These are phyloP conservation scores for Penicillium dipodomyicola DNA, from an alignment of 495 filamentous ascomycete species.

Conservation along the genomic window DNA sequence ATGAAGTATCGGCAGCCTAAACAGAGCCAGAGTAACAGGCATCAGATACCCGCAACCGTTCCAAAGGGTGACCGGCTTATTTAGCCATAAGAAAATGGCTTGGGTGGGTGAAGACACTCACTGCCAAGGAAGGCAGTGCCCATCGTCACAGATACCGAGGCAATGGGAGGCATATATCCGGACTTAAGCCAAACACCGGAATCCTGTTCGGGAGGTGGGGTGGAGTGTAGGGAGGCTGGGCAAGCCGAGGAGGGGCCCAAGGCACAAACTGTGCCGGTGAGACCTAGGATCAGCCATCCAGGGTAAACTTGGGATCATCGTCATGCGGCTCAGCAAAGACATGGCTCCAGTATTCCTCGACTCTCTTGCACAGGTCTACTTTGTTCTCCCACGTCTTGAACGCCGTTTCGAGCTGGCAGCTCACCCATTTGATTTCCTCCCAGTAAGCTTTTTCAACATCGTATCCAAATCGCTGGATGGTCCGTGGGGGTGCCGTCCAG, in stretches of 20 bases:
- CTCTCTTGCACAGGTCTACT: constrained; percentile 34
- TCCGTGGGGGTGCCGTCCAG: constrained; percentile 40
- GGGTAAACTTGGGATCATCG: constrained; percentile 36
- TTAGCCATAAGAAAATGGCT: background rate
- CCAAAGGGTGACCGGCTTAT: background rate
- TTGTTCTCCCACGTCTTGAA: constrained; percentile 44
- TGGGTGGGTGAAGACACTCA: background rate
- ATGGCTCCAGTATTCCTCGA: constrained; percentile 42
- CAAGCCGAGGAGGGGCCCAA: background rate
- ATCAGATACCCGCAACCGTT: background rate
- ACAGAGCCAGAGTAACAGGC: background rate
- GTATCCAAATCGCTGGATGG: constrained; percentile 43
- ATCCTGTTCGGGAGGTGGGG: background rate
- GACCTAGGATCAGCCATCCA: constrained; percentile 20
- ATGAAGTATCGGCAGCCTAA: background rate
- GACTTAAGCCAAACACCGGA: background rate
- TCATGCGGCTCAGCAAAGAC: constrained; percentile 43
- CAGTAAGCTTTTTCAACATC: constrained; percentile 54
- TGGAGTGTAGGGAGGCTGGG: background rate
- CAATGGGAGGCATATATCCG: background rate
- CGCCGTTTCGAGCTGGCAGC: constrained; percentile 41
- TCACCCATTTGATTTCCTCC: constrained; percentile 50
- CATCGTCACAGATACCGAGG: background rate
- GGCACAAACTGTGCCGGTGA: background rate
- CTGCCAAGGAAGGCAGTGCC: background rate